Evolutionary conservation across 805 yeast species (phyloP).

Genomic region (Ogataea neopini): DNA sequence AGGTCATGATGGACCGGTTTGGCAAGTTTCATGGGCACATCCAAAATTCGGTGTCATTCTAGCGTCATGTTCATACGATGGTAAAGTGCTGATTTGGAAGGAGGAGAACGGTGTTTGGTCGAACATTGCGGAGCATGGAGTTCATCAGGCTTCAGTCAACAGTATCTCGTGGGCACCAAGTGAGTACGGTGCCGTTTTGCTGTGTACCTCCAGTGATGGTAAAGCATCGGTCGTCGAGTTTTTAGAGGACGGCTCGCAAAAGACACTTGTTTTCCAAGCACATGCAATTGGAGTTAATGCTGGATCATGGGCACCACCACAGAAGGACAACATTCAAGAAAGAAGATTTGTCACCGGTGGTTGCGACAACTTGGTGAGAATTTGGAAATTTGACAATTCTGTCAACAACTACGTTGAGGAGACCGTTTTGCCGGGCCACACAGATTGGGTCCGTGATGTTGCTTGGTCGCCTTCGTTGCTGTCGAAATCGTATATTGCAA

Average conservation of each 20-base stretch:
- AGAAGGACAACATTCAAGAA: slow-evolving; percentile 39
- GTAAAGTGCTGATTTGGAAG: slow-evolving; percentile 92
- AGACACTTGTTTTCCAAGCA: slow-evolving; percentile 66
- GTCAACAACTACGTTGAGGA: slow-evolving; percentile 66
- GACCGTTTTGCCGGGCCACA: slow-evolving; percentile 80
- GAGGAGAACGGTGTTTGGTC: slow-evolving; percentile 90
- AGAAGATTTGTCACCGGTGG: slow-evolving; percentile 93
- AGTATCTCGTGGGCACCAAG: slow-evolving; percentile 97
- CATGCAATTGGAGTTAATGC: slow-evolving; percentile 94
- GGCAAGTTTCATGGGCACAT: slow-evolving; percentile 99
- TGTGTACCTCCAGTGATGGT: slow-evolving; percentile 94
- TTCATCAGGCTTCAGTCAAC: slow-evolving; percentile 92
- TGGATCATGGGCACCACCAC: slow-evolving; percentile 90
- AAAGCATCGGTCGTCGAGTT: slow-evolving; percentile 87
- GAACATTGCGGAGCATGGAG: slow-evolving; percentile 80
- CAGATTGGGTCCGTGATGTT: slow-evolving; percentile 98
- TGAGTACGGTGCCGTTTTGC: slow-evolving; percentile 88
- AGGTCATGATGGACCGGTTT: slow-evolving; percentile 98
- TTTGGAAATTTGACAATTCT: slow-evolving; percentile 74
- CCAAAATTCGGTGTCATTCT: slow-evolving; percentile 95
- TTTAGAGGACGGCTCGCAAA: slow-evolving; percentile 81
- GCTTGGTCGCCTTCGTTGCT: slow-evolving; percentile 96
- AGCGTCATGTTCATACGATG: slow-evolving; percentile 95
- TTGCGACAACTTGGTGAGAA: slow-evolving; percentile 88
- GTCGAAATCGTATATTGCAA: slow-evolving; percentile 85